Evolutionary conservation across 106 monocot genomes (phyloP), one percentile per base, ranked within the genome.

Genomic region (Apostasia ramifera): DNA sequence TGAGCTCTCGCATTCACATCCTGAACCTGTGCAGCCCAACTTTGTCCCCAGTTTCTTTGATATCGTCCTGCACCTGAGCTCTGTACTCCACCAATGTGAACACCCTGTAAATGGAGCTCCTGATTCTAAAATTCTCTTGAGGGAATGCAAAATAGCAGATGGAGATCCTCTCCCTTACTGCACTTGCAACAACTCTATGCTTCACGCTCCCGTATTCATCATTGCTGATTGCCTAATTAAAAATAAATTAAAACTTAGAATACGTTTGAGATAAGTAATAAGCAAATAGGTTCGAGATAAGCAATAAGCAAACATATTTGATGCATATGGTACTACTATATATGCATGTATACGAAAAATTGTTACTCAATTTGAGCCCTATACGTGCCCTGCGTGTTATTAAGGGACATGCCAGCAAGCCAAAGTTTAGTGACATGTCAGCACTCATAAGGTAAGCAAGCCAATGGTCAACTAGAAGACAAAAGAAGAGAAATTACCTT

Each of bases 71-170:
- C 72, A 92, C 88, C 59, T 76, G 74, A 14, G 74, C 79, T 9
- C 51, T 85, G 69, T 79, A 92, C 51, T 88, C 83, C 59, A 57
- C 74, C 73, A 82, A 83, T 54, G 78, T 83, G 55, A 88, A 92
- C 7, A 65, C 61, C 66, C 54, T 85, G 74, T 92, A 92, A 10
- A 9, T 79, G 5, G 73, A 79, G 76, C 81, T 77, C 7, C 6
- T 7, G 3, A 85, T 77, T 8, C 74, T 42, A 47, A 46, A 55
- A 44, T 83, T 82, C 37, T 85, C 92, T 43, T 26, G 2, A 7
- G 92, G 92, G 66, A 88, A 92, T 2, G 71, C 83, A 57, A 92
- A 92, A 56, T 85, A 92, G 73, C 92, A 82, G 40, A 88, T 6
- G 1, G 92, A 85, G 1, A 83, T 55, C 72, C 92, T 92, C 81